Evolutionary conservation across 257 asterid species (phyloP).

Genomic region (Orobanche coerulescens): DNA sequence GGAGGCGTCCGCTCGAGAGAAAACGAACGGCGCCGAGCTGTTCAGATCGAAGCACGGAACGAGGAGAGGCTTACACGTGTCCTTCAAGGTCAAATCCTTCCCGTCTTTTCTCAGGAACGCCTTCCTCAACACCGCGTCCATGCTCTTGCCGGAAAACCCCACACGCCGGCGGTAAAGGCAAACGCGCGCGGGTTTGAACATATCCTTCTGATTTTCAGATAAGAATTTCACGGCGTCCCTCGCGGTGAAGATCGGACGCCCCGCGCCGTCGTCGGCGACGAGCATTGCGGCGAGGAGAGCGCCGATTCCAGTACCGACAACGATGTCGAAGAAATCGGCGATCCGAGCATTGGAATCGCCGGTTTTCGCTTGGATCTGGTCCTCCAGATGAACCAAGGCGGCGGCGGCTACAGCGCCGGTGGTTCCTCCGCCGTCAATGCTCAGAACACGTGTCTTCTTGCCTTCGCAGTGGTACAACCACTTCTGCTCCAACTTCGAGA

Average conservation of each 20-base stretch:
- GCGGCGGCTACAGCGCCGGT: constrained; percentile 55
- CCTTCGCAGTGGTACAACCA: constrained; percentile 78
- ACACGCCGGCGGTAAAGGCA: constrained; percentile 45
- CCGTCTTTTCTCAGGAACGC: constrained; percentile 56
- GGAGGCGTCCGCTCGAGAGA: constrained; percentile 89
- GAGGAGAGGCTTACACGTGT: constrained; percentile 80
- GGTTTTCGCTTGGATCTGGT: constrained; percentile 68
- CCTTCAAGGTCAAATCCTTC: constrained; percentile 51
- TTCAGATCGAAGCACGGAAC: constrained; percentile 80
- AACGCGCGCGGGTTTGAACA: constrained; percentile 32
- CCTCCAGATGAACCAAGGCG: constrained; percentile 63
- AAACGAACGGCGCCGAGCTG: constrained; percentile 85
- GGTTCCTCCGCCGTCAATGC: constrained; percentile 82
- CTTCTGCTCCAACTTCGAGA: constrained; percentile 81
- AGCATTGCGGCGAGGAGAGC: constrained; percentile 84
- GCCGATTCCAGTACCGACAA: constrained; percentile 86
- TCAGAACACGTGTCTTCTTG: constrained; percentile 63
- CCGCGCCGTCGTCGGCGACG: constrained; percentile 59
- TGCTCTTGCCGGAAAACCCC: constrained; percentile 48
- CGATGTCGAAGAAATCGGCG: constrained; percentile 75
- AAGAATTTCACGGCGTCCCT: constrained; percentile 50
- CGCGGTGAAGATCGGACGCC: constrained; percentile 70
- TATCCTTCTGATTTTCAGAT: constrained; percentile 33
- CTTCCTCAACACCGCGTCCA: constrained; percentile 55
- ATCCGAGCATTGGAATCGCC: constrained; percentile 59